These are phyloP conservation scores for Pyrenophora teres DNA, from an alignment of 2,329 filamentous ascomycete genomes.

Conservation along the genomic window DNA sequence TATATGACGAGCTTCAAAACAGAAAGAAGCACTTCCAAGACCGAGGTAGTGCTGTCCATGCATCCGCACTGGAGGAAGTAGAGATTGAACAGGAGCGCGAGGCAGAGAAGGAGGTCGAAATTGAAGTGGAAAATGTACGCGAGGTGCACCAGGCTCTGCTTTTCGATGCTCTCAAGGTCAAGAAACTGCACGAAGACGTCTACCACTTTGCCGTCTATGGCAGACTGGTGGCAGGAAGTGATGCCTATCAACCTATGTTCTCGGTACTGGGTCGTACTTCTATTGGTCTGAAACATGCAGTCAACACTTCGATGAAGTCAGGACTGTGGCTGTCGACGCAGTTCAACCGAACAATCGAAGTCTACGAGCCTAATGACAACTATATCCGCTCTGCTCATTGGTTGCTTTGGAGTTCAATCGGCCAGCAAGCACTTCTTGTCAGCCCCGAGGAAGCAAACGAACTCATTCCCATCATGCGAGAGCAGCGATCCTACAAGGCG, in stretches of 20 bases:
- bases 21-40: conserved; percentile 50
- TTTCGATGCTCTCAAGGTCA: conserved; percentile 50
- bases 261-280: conserved; percentile 48
- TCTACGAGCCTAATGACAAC: conserved; percentile 47
- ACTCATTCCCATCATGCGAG: conserved; percentile 55
- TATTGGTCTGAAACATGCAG: conserved; percentile 44
- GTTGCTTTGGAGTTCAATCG: conserved; percentile 61
- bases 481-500: not conserved
- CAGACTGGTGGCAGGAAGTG: conserved; percentile 43
- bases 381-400: conserved; percentile 61
- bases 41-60: conserved; percentile 51
- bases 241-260: conserved; percentile 52
- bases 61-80: conserved; percentile 63
- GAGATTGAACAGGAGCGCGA: conserved; percentile 58
- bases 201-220: conserved; percentile 55
- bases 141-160: conserved; percentile 56
- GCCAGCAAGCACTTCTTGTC: conserved; percentile 59
- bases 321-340: conserved; percentile 52
- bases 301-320: conserved; percentile 14
- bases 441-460: conserved; percentile 67
- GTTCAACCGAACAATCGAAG: conserved; percentile 55
- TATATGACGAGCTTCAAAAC: conserved; percentile 45
- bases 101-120: conserved; percentile 59
- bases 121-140: conserved; percentile 62
- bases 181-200: conserved; percentile 56